Conservation (phyloP, 805 yeast genomes). For the Wickerhamiella sergipiensis region DNA sequence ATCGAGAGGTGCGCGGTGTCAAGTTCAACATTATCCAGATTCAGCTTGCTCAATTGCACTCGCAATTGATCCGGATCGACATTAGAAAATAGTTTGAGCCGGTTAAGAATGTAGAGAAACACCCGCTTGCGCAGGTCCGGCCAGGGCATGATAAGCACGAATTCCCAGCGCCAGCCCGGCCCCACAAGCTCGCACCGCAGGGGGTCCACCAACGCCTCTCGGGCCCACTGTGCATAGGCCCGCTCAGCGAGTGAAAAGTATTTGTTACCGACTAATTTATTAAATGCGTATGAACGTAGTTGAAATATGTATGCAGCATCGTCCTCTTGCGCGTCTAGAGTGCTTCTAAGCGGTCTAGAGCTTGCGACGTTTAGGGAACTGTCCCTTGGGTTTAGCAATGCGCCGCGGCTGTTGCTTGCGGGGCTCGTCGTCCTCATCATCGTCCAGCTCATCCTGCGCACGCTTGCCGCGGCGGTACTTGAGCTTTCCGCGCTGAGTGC, state of each 20-base stretch:
- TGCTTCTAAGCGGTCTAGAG: not conserved
- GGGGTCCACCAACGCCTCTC: no score
- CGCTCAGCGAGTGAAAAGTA: no score
- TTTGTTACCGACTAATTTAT: no score
- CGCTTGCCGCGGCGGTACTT: slow-evolving; percentile 61
- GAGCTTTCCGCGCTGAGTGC: slow-evolving; percentile 85
- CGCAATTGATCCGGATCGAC: slow-evolving; percentile 71
- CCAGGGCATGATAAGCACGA: slow-evolving; percentile 14
- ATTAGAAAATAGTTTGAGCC: slow-evolving; percentile 67
- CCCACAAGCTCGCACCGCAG: no score
- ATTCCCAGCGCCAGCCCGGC: not conserved
- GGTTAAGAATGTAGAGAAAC: slow-evolving; percentile 65
- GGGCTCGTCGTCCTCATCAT: slow-evolving; percentile 33
- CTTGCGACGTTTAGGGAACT: not conserved
- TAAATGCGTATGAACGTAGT: no score
- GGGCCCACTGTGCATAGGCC: no score
- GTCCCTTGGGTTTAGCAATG: slow-evolving; percentile 5
- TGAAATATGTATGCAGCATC: no score
- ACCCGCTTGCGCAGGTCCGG: slow-evolving; percentile 65
- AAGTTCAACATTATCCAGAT: slow-evolving; percentile 45
- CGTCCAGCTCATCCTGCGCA: slow-evolving; percentile 39
- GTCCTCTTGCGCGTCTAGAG: no score
- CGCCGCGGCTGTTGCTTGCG: slow-evolving; percentile 2
- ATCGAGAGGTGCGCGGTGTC: slow-evolving; percentile 53
- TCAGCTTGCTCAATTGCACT: slow-evolving; percentile 50